Percentiles rank a stretch among this genome's conserved stretches.
Evolutionary conservation across 495 filamentous ascomycete species (phyloP).

Genomic region (Polyplosphaeria fusca): DNA sequence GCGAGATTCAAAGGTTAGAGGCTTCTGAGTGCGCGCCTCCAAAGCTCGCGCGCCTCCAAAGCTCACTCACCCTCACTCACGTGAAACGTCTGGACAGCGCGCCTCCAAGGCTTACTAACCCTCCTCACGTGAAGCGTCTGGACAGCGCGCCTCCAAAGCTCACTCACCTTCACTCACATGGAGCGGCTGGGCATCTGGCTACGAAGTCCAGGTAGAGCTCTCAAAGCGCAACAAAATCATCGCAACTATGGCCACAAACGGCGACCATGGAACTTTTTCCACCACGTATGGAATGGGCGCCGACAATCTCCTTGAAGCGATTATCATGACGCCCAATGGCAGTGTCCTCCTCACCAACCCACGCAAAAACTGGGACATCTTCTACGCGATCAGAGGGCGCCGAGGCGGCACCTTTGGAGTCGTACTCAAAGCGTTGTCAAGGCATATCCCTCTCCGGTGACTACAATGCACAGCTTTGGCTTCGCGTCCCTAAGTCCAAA

Average conservation of each 20-base stretch:
- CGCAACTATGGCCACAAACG: slow-evolving; percentile 22
- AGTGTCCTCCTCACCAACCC: slow-evolving; percentile 14
- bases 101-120: too few relatives aligned
- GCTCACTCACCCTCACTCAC: too few relatives aligned
- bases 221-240: slow-evolving; percentile 22
- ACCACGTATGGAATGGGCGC: slow-evolving; percentile 27
- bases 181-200: slow-evolving; percentile 25
- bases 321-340: slow-evolving; percentile 28
- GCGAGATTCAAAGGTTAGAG: too few relatives aligned
- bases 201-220: slow-evolving; percentile 15
- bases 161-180: too few relatives aligned
- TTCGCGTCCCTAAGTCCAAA: slow-evolving; percentile 4
- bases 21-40: too few relatives aligned
- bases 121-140: too few relatives aligned
- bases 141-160: too few relatives aligned
- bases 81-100: too few relatives aligned
- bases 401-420: slow-evolving; percentile 31
- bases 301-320: slow-evolving; percentile 28
- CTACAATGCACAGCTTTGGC: slow-evolving; percentile 3
- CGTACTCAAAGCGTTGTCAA: slow-evolving; percentile 24
- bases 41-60: too few relatives aligned
- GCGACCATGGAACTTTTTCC: slow-evolving; percentile 21
- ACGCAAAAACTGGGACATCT: slow-evolving; percentile 24
- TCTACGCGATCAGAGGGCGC: slow-evolving; percentile 31
- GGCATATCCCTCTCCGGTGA: slow-evolving; percentile 18